Conservation (phyloP, 805 yeast genomes). For the Candida boidinii region DNA sequence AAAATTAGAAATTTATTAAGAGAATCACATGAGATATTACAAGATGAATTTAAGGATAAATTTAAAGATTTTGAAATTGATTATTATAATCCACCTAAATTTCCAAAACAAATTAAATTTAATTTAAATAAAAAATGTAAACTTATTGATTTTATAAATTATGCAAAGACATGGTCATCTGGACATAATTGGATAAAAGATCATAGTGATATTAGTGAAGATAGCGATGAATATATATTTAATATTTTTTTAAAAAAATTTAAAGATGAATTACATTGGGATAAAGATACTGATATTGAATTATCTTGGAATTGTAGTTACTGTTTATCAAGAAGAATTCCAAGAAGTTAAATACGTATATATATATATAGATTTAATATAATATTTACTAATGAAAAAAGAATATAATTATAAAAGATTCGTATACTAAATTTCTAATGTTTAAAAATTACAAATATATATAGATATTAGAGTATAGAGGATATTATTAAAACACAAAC, state of each 20-base stretch:
- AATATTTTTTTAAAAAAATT: conserved; percentile 12
- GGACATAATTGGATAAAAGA: conserved; percentile 16
- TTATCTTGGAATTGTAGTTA: conserved; percentile 48
- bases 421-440: no score
- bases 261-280: conserved; percentile 32
- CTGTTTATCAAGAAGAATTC: conserved; percentile 31
- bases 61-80: conserved; percentile 22
- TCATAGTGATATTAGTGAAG: conserved; percentile 9
- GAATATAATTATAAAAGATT: no score
- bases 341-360: no score
- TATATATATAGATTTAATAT: no score
- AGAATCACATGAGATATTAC: conserved; percentile 32
- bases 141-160: conserved; percentile 12
- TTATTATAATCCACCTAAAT: conserved; percentile 16
- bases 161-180: conserved; percentile 17
- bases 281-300: conserved; percentile 30
- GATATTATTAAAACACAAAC: no score
- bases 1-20: conserved; percentile 36
- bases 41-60: conserved; percentile 18
- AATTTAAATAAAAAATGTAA: conserved; percentile 9
- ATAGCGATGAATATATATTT: conserved; percentile 12
- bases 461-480: no score
- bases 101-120: conserved; percentile 5
- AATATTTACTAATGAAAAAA: no score
- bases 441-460: no score